These are phyloP conservation scores for Daldinia decipiens DNA, from an alignment of 495 filamentous ascomycete genomes.

Conservation along the genomic window DNA sequence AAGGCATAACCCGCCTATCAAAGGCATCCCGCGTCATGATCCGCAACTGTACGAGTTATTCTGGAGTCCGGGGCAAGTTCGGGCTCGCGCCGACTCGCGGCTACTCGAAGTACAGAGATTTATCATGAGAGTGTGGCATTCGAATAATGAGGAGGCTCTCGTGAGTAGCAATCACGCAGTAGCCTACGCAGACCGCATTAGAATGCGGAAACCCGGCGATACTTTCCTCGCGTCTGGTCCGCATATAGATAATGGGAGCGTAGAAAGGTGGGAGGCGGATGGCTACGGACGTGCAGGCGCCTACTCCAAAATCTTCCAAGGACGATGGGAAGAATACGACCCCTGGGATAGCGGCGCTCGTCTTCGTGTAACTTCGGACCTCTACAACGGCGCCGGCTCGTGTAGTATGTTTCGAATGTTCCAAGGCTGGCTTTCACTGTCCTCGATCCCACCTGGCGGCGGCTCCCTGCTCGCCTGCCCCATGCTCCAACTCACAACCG, in stretches of 20 bases:
- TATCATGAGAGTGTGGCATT: constrained; percentile 80
- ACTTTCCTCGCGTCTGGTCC: constrained; percentile 74
- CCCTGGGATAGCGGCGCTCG: constrained; percentile 82
- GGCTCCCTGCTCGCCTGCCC: constrained; percentile 82
- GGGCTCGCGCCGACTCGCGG: constrained; percentile 78
- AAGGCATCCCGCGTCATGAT: constrained; percentile 50
- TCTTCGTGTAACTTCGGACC: constrained; percentile 72
- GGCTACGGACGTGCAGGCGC: constrained; percentile 76
- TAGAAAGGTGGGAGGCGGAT: constrained; percentile 88
- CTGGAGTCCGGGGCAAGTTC: constrained; percentile 80
- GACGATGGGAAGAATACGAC: constrained; percentile 84
- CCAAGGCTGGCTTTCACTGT: constrained; percentile 84
- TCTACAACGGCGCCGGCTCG: constrained; percentile 83
- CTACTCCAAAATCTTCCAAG: constrained; percentile 75
- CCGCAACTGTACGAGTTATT: constrained; percentile 84
- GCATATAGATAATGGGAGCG: constrained; percentile 81
- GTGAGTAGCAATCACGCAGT: constrained; percentile 71
- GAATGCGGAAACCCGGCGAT: constrained; percentile 73
- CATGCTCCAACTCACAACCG: constrained; percentile 76
- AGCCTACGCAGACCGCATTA: constrained; percentile 81
- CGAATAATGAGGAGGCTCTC: constrained; percentile 67
- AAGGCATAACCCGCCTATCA: constrained; percentile 60
- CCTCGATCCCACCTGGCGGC: constrained; percentile 69
- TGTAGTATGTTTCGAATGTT: constrained; percentile 90
- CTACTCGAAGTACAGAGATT: constrained; percentile 77